Evolutionary conservation across 2,329 filamentous ascomycete genomes (phyloP), one percentile per base, ranked within the genome.

Genomic region (Alternaria consortialis): DNA sequence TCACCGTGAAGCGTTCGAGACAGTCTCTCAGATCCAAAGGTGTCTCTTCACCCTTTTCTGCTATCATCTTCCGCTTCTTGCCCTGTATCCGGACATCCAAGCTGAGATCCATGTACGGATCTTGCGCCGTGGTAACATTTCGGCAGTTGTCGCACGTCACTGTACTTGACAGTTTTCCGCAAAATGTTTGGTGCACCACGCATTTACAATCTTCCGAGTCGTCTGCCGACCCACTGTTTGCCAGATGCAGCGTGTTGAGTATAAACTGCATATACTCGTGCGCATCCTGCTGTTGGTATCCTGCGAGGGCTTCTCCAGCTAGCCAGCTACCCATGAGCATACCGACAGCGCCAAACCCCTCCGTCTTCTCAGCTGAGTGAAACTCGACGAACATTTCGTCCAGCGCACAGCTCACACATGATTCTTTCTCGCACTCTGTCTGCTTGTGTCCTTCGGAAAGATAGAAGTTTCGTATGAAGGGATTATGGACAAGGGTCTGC

Each of bases 231-330:
- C 91, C 89, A 13, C 89, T 89, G 69, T 94, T 95, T 40, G 93
- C 83, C 9, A 82, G 88, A 75, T 97, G 94, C 15, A 99, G 85
- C 71, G 95, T 92, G 80, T 97, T 94, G 36, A 96, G 90, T 34
- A 98, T 86, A 74, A 97, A 97, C 76, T 97, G 93, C 78, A 97
- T 96, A 80, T 97, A 98, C 77, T 98, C 94, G 75, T 98, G 94
- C 0, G 94, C 94, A 75, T 98, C 94, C 81, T 98, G 94, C 79
- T 98, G 94, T 72, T 94, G 92, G 71, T 96, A 97, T 11, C 94
- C 95, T 2, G 94, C 92, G 23, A 84, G 73, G 17, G 79, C 76
- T 75, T 82, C 82, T 77, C 92, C 91, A 5, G 91, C 92, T 69
- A 94, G 92, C 93, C 94, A 97, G 74, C 94, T 94, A 11, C 91